These are phyloP conservation scores for Raddia guianensis DNA, from an alignment of 176 grass and related monocot genomes.

Conservation along the genomic window DNA sequence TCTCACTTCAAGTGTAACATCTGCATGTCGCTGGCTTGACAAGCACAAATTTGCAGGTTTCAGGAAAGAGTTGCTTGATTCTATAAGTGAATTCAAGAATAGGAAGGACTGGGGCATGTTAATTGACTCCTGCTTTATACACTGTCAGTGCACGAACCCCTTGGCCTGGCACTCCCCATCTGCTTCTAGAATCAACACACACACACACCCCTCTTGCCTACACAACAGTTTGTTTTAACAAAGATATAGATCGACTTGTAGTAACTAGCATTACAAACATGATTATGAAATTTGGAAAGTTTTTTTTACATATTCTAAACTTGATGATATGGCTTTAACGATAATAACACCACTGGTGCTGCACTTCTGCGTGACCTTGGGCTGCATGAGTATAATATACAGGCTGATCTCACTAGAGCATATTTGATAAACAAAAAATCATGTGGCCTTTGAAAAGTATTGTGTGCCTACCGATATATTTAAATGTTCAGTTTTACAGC, in stretches of 20 bases:
- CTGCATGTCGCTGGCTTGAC: too few species aligned
- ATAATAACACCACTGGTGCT: background rate
- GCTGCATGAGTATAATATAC: background rate
- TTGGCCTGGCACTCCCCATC: constrained; percentile 69
- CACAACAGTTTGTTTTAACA: background rate
- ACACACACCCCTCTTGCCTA: background rate
- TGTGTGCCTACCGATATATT: background rate
- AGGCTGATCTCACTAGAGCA: background rate
- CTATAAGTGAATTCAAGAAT: too few species aligned
- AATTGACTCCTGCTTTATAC: constrained; percentile 76
- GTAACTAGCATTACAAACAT: background rate
- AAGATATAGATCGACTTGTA: background rate
- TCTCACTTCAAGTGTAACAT: too few species aligned
- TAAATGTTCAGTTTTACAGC: too few species aligned
- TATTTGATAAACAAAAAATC: too few species aligned
- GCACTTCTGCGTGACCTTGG: too few species aligned
- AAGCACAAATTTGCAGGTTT: too few species aligned
- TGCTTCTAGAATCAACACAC: constrained; percentile 69
- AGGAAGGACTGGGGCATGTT: constrained; percentile 78
- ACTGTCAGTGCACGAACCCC: constrained; percentile 65
- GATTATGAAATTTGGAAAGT: background rate
- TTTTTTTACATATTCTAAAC: background rate
- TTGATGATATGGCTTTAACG: background rate
- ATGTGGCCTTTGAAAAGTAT: background rate
- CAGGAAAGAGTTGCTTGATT: too few species aligned